Conservation (phyloP, 805 yeast genomes). For the Saturnispora zaruensis region DNA sequence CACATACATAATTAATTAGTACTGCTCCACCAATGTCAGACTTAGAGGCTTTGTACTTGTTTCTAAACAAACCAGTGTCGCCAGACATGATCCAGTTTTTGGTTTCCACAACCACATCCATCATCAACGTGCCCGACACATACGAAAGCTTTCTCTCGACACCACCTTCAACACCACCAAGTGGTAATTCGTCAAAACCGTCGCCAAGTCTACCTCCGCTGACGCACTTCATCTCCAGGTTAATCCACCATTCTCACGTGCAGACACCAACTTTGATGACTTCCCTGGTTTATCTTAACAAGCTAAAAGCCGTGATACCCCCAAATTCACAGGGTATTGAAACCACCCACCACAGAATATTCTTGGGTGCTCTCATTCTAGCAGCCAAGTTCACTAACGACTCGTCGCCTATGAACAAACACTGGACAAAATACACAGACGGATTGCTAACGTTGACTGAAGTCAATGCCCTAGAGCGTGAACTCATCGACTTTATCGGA, state of each 20-base stretch:
- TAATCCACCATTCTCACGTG: conserved; percentile 78
- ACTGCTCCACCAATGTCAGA: conserved; percentile 30
- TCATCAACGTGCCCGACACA: conserved; percentile 36
- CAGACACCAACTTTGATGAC: conserved; percentile 96
- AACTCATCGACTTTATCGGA: conserved; percentile 68
- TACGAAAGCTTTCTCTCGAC: conserved; percentile 31
- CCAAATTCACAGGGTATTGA: conserved; percentile 85
- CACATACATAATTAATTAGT: neutral
- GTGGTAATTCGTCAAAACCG: neutral
- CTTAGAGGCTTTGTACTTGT: conserved; percentile 42
- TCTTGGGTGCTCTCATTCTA: conserved; percentile 77
- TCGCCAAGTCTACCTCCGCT: conserved; percentile 36
- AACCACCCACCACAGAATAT: conserved; percentile 88
- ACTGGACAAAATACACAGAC: conserved; percentile 90
- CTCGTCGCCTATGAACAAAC: conserved; percentile 89
- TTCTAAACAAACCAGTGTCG: conserved; percentile 47
- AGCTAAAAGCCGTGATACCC: conserved; percentile 71
- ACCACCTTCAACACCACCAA: conserved; percentile 29
- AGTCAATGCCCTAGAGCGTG: conserved; percentile 87
- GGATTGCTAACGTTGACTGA: conserved; percentile 72
- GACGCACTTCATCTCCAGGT: conserved; percentile 55
- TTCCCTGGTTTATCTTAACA: conserved; percentile 71
- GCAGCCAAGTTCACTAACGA: conserved; percentile 93
- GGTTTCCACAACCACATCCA: conserved; percentile 49
- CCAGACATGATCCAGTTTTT: conserved; percentile 50